Evolutionary conservation across 257 asterid genomes (phyloP), one percentile per base, ranked within the genome.

Genomic region (Solanum commersonii): DNA sequence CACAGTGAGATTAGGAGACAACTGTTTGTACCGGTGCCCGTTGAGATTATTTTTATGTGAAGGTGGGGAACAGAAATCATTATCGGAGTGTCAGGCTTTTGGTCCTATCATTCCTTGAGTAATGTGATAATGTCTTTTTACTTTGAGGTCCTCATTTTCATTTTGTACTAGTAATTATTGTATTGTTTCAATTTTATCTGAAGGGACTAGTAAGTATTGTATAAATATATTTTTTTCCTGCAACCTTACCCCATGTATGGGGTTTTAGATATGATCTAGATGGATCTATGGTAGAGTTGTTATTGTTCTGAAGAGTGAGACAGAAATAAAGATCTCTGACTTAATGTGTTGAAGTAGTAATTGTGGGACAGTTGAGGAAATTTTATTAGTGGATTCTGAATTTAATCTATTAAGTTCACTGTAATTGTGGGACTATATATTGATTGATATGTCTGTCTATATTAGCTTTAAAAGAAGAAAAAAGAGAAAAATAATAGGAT

Each of bases 11-110:
- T 91, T 96, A 89, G 99, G 99, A 35, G 95, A 95, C 46, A 96
- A 96, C 88, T 96, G 99, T 88, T 88, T 96, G 92, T 94, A 91
- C 91, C 90, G 98, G 89, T 96, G 99, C 49, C 98, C 99, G 68
- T 25, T 92, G 6, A 93, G 98, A 86, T 90, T 88, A 86, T 93
- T 95, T 88, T 90, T 96, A 42, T 96, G 99, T 89, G 94, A 84
- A 10, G 99, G 98, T 88, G 99, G 99, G 91, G 92, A 49, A 81
- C 99, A 96, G 40, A 96, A 96, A 92, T 87, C 99, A 84, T 90
- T 92, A 10, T 84, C 33, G 49, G 93, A 93, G 90, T 96, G 99
- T 89, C 93, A 91, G 87, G 96, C 94, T 4, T 91, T 96, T 88
- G 95, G 96, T 68, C 96, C 96, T 35, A 86, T 91, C 56, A 90